Evolutionary conservation across 140 eudicot genomes (phyloP).

Genomic region (Cichorium intybus): DNA sequence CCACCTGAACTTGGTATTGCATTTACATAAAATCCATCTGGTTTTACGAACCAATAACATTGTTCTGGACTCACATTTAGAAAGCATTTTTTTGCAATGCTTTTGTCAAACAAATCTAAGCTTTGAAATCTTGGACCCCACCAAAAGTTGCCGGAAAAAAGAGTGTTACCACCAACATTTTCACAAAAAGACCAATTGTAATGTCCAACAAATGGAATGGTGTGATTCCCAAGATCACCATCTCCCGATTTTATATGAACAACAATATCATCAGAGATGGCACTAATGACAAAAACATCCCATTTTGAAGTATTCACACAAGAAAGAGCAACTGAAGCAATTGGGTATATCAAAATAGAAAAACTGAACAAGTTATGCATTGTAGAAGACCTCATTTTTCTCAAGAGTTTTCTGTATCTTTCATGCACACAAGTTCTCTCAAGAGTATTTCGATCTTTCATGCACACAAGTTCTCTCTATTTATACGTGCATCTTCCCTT

Average conservation of each 20-base stretch:
- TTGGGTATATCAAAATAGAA: background rate
- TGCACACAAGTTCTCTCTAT: no score
- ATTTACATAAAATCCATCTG: constrained; percentile 15
- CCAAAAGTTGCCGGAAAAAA: constrained; percentile 19
- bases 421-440: no score
- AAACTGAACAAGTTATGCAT: background rate
- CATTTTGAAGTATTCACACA: background rate
- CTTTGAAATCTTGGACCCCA: constrained; percentile 20
- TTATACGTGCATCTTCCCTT: no score
- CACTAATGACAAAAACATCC: background rate
- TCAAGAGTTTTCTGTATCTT: no score
- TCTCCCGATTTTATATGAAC: constrained; percentile 26
- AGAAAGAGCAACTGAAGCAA: background rate
- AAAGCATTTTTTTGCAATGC: background rate
- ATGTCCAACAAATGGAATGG: background rate
- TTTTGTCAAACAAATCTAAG: background rate
- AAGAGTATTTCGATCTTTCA: no score
- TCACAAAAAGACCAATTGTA: constrained; percentile 19
- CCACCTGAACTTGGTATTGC: background rate
- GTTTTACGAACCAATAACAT: constrained; percentile 22
- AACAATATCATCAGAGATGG: background rate
- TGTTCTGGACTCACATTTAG: background rate
- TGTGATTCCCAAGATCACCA: constrained; percentile 25
- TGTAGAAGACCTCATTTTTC: background rate
- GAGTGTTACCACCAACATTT: background rate